phyloP scores from a whole-genome alignment of 148 eudicot genomes.

The Spergularia bocconei region DNA sequence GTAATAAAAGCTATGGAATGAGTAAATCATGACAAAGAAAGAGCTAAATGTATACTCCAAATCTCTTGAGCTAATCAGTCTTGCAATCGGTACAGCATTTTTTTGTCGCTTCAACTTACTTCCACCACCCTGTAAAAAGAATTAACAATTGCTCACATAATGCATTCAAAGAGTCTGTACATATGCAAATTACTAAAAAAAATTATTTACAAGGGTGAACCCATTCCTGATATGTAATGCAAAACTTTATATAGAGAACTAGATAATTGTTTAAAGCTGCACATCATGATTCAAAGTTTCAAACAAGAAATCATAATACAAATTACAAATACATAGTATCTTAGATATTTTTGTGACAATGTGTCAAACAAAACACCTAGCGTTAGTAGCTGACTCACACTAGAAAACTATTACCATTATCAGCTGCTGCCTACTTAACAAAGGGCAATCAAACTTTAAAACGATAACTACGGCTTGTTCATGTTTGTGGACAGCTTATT shows the following conservation, averaged over 20 bases:
- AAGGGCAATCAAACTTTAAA: background rate
- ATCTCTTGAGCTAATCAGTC: slow-evolving; percentile 75
- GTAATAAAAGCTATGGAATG: slow-evolving; percentile 11
- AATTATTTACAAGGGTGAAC: background rate
- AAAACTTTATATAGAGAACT: background rate
- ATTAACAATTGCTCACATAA: background rate
- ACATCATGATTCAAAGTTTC: background rate
- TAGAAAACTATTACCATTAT: background rate
- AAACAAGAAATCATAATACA: slow-evolving; percentile 3
- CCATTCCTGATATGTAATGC: background rate
- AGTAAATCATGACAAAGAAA: background rate
- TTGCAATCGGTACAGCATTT: slow-evolving; percentile 58
- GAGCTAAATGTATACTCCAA: slow-evolving; percentile 53
- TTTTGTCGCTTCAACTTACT: slow-evolving; percentile 47
- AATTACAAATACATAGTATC: background rate
- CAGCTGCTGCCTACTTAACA: slow-evolving; percentile 5
- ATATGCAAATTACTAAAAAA: background rate
- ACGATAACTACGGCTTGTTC: background rate
- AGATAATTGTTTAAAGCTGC: background rate
- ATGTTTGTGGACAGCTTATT: background rate
- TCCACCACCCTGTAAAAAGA: slow-evolving; percentile 69
- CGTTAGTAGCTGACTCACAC: background rate
- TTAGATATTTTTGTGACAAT: background rate
- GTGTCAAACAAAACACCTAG: background rate
- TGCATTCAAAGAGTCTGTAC: background rate